Evolutionary conservation across 352 stramenopile genomes (phyloP).

Genomic region (Phytopythium delawarense): DNA sequence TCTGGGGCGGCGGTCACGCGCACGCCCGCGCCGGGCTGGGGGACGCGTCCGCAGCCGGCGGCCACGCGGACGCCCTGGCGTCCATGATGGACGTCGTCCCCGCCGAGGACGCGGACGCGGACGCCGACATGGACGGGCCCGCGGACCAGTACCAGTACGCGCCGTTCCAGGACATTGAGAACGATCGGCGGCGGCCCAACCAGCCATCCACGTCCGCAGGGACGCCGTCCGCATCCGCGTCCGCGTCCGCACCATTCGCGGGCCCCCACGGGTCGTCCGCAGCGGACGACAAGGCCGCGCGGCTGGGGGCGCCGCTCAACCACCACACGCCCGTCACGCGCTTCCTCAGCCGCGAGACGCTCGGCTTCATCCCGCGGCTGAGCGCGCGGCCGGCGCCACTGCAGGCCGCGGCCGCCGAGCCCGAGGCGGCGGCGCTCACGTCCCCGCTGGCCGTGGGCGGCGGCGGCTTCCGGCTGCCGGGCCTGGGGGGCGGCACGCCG

Average conservation of each 20-base stretch:
- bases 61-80: background rate
- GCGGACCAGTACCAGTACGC: background rate
- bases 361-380: slow-evolving; percentile 56
- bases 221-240: background rate
- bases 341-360: slow-evolving; percentile 59
- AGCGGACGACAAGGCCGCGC: background rate
- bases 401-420: slow-evolving; percentile 3
- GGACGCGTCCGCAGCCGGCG: background rate
- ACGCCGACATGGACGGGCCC: background rate
- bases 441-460: slow-evolving; percentile 14
- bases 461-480: slow-evolving; percentile 37
- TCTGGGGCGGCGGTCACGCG: background rate
- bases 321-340: slow-evolving; percentile 51
- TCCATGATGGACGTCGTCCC: background rate
- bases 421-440: slow-evolving; percentile 1
- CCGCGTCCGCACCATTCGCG: background rate
- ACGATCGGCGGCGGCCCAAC: slow-evolving; percentile 5
- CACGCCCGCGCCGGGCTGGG: background rate
- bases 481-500: slow-evolving; percentile 25
- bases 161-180: slow-evolving; percentile 2
- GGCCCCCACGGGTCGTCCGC: background rate
- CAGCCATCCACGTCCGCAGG: background rate
- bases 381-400: slow-evolving; percentile 14
- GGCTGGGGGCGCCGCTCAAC: slow-evolving; percentile 23
- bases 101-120: background rate